Evolutionary conservation across 441 rosid genomes (phyloP), one percentile per base, ranked within the genome.

Genomic region (Dalechampia spathulata): DNA sequence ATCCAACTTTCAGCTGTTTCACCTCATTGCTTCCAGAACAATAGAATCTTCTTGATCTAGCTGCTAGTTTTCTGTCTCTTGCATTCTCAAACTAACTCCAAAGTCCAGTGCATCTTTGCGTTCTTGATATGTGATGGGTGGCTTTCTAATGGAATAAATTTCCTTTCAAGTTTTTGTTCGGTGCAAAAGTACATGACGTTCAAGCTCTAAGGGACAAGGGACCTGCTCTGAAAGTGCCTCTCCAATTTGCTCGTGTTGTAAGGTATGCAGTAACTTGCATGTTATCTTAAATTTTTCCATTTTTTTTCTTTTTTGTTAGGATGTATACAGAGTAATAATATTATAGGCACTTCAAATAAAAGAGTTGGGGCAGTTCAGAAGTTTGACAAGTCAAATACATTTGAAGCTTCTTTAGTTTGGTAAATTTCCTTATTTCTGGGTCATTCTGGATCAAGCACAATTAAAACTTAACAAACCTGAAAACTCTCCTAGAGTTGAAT

Each of bases 231-330:
- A 70, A 71, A 68, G 73, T 71, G 46, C 78, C 83, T 61, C 76
- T 66, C 32, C 83, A 78, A 52, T 75, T 78, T 61, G 77, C 78
- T 45, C 74, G 83, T 46, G 83, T 78, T 43, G 78, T 78, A 45
- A 78, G 83, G 83, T 61, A 61, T 27, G 25, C 27, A 19, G 32
- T 47, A 1, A 23, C 15, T 8, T 8, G 0, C 13, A 20, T 45
- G 26, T 22, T 45, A 27, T n/a, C n/a, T n/a, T n/a, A n/a, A n/a
- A n/a, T n/a, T n/a, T n/a, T n/a, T n/a, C n/a, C n/a, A n/a, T n/a
- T n/a, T n/a, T n/a, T n/a, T n/a, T n/a, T n/a, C n/a, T n/a, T n/a
- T n/a, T n/a, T n/a, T n/a, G n/a, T n/a, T n/a, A n/a, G n/a, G n/a
- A n/a, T n/a, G n/a, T n/a, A n/a, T n/a, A n/a, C n/a, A n/a, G n/a